These are phyloP conservation scores for Neostapfia colusana DNA, from an alignment of 176 grass and related monocot genomes.

Conservation along the genomic window DNA sequence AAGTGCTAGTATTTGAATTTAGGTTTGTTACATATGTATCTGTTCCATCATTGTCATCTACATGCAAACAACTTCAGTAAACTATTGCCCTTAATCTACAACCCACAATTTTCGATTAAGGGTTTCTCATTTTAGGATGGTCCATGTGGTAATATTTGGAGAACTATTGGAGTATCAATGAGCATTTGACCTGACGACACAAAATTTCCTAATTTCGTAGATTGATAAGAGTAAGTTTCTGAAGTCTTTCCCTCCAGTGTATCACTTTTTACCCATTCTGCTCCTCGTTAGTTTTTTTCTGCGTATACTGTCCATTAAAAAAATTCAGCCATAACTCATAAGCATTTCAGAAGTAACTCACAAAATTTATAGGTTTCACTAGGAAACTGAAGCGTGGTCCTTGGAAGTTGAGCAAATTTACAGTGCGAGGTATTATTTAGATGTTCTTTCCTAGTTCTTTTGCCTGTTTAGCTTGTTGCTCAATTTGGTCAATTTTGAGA, in stretches of 20 bases:
- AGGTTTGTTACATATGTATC: conserved; percentile 5
- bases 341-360: no score
- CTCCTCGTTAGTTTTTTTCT: no score
- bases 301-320: no score
- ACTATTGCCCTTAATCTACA: neutral
- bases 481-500: no score
- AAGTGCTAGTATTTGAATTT: conserved; percentile 6
- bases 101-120: conserved; percentile 51
- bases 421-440: no score
- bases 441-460: no score
- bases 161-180: conserved; percentile 54
- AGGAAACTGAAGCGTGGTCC: no score
- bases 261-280: neutral
- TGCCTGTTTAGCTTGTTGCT: no score
- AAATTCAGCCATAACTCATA: no score
- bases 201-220: conserved; percentile 42
- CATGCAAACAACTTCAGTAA: conserved; percentile 6
- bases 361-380: no score
- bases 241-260: conserved; percentile 26
- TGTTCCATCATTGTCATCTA: neutral
- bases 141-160: conserved; percentile 64
- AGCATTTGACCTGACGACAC: conserved; percentile 45
- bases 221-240: conserved; percentile 92
- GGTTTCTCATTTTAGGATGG: conserved; percentile 85
- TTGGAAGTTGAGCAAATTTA: no score